These are phyloP conservation scores for Xerocomellus dryophilus DNA, from an alignment of 768 basidiomycete genomes.

Conservation along the genomic window DNA sequence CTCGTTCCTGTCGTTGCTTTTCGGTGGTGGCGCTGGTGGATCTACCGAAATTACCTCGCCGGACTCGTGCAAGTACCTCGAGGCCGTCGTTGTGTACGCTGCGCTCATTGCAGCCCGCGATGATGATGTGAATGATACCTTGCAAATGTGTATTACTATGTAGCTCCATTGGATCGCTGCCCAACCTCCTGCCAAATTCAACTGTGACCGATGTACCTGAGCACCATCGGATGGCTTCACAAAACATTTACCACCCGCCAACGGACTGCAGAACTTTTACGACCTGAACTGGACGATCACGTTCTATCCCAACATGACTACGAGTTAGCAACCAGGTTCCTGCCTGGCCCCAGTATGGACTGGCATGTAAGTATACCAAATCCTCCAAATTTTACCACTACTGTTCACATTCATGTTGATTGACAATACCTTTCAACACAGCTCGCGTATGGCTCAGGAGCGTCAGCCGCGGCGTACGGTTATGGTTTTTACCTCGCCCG, in stretches of 20 bases:
- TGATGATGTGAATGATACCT: constrained; percentile 1
- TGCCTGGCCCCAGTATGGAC: constrained; percentile 47
- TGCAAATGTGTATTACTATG: neutral
- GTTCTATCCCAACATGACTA: constrained; percentile 47
- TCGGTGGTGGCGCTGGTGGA: constrained; percentile 21
- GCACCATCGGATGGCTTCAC: constrained; percentile 37
- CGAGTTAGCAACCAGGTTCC: constrained; percentile 50
- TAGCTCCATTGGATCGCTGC: neutral
- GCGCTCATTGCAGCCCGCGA: constrained; percentile 3
- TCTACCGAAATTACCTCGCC: neutral
- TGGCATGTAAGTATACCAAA: constrained; percentile 38
- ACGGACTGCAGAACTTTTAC: constrained; percentile 29
- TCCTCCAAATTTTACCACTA: neutral
- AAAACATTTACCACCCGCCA: constrained; percentile 44
- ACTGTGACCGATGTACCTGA: constrained; percentile 23
- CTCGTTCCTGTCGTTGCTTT: constrained; percentile 10
- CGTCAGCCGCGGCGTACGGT: constrained; percentile 24
- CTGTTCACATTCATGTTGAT: neutral
- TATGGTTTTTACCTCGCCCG: constrained; percentile 27
- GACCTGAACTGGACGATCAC: constrained; percentile 30
- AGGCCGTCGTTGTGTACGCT: constrained; percentile 3
- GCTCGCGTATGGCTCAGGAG: constrained; percentile 22
- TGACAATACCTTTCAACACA: constrained; percentile 9
- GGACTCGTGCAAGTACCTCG: neutral
- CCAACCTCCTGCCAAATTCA: no score